Conservation (phyloP, 1,139 yeast species). For the Debaryomycetaceae sp. region DNA sequence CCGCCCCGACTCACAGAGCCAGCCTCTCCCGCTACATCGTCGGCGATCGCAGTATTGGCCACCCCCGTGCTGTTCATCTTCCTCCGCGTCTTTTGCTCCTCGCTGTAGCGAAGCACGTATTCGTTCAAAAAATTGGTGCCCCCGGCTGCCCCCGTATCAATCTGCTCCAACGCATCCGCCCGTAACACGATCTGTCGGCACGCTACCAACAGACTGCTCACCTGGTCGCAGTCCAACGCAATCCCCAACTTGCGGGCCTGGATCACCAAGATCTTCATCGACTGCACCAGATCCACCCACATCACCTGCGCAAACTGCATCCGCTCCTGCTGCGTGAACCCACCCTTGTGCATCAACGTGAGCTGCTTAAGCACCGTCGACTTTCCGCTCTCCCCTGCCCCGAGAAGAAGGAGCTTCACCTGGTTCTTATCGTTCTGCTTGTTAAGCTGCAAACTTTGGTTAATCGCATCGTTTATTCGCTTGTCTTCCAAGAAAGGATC, state of each 20-base stretch:
- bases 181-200: constrained; percentile 50
- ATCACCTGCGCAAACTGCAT: constrained; percentile 83
- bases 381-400: constrained; percentile 97
- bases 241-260: constrained; percentile 67
- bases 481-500: constrained; percentile 52
- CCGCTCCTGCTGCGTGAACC: constrained; percentile 78
- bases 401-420: constrained; percentile 68
- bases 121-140: constrained; percentile 62
- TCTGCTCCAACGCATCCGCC: constrained; percentile 57
- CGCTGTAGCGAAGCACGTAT: constrained; percentile 61
- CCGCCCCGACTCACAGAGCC: background rate
- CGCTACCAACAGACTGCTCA: constrained; percentile 38
- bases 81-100: constrained; percentile 48
- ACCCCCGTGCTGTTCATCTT: constrained; percentile 53
- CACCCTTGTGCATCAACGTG: constrained; percentile 80
- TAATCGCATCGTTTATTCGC: constrained; percentile 62
- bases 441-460: constrained; percentile 55
- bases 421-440: constrained; percentile 47
- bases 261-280: constrained; percentile 77
- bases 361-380: constrained; percentile 94
- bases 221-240: constrained; percentile 57
- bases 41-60: constrained; percentile 47
- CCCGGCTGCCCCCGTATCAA: constrained; percentile 68
- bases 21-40: constrained; percentile 9
- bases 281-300: constrained; percentile 89